Conservation (phyloP, 2,329 filamentous ascomycete species). For the Cordyceps militaris region DNA sequence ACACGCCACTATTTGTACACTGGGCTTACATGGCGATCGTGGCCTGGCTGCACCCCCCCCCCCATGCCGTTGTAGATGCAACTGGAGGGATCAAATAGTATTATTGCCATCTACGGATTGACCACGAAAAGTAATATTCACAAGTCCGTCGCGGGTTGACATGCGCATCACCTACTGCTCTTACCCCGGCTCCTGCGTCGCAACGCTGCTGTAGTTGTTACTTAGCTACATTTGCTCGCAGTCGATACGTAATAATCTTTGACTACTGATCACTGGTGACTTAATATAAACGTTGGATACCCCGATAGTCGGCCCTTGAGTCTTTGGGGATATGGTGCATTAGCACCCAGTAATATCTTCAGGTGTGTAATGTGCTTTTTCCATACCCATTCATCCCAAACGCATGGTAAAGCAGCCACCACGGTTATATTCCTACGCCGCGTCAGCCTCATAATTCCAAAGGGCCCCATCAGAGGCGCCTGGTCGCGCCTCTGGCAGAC, state of each 20-base stretch:
- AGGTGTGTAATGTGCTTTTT: no score
- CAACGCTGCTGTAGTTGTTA: background rate
- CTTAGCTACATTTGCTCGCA: background rate
- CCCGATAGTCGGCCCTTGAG: no score
- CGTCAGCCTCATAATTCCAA: background rate
- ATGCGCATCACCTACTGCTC: background rate
- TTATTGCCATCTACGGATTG: background rate
- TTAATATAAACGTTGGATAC: no score
- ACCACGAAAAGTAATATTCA: background rate
- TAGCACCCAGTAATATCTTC: no score
- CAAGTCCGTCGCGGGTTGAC: background rate
- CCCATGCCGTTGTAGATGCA: background rate
- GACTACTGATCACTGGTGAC: no score
- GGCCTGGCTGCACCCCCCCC: background rate
- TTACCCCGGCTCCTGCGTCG: no score
- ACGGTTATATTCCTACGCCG: background rate
- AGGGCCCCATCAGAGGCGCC: background rate
- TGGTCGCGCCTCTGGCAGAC: background rate
- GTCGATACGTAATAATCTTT: no score
- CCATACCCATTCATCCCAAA: background rate
- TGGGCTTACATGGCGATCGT: background rate
- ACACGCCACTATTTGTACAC: background rate
- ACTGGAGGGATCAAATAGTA: background rate
- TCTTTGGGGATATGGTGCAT: no score
- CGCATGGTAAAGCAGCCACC: background rate